Evolutionary conservation across 2,329 filamentous ascomycete species (phyloP).

Genomic region (Knoxdaviesia proteae): DNA sequence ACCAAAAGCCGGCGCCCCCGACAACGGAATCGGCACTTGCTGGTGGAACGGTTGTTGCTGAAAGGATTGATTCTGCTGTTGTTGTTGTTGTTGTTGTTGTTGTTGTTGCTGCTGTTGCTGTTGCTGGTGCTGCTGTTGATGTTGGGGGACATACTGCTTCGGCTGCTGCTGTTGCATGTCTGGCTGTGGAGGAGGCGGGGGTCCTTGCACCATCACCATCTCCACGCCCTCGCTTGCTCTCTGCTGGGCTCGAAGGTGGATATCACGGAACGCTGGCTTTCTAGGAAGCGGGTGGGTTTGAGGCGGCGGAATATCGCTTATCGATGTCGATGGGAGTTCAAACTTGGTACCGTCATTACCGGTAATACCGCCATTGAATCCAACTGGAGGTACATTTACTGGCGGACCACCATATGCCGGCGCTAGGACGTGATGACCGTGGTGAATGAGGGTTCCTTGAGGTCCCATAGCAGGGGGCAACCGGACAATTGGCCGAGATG

Average conservation of each 20-base stretch:
- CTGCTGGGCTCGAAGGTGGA: conserved; percentile 12
- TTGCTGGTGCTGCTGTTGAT: conserved; percentile 37
- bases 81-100: conserved; percentile 53
- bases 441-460: neutral
- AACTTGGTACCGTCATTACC: no score
- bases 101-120: conserved; percentile 56
- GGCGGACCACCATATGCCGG: conserved; percentile 3
- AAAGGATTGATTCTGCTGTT: conserved; percentile 26
- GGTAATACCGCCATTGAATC: no score
- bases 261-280: conserved; percentile 37
- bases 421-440: conserved; percentile 3
- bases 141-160: no score
- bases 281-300: conserved; percentile 38
- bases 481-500: conserved; percentile 54
- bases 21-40: conserved; percentile 62
- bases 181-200: no score
- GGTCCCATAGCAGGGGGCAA: conserved; percentile 40
- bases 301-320: conserved; percentile 32
- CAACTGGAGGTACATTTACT: no score
- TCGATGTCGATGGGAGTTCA: conserved; percentile 13
- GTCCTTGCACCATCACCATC: no score
- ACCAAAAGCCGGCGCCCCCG: no score
- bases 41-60: conserved; percentile 76
- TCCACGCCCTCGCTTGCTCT: no score
- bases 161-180: no score